Base-by-base conservation (phyloP, 371 early-diverging fungal species). In the Saksenaea oblongispora region DNA sequence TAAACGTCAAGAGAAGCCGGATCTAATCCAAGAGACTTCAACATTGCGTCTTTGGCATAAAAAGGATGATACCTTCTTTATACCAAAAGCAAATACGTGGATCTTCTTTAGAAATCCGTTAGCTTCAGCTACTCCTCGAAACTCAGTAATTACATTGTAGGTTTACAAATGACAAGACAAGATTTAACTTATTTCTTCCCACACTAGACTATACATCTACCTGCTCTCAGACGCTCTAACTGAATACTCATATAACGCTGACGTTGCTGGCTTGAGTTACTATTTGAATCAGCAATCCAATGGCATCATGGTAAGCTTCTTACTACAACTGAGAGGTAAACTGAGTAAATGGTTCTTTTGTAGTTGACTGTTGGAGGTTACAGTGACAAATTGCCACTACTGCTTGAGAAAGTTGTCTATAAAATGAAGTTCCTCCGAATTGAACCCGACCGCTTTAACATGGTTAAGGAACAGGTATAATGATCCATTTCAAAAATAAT, bases 41-140 rank as follows among this genome's bases (percentile, higher is more conserved):
- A 65, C 86, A 11, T 70, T 78, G 7, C 86, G 94, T 39, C 69
- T 96, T 42, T 97, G 98, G 98, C 89, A 93, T 69, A 95, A 96
- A 74, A 89, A 90, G 65, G 96, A 96, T 71, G 95, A 95, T 71
- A 87, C 86, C 3, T 97, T 95, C 72, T 88, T 79, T 83, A 84
- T 91, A 2, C 94, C 94, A 34, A 92, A 92, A 55, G 86, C 88
- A 35, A 79, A 79, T 54, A 68, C 82, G 13, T 80, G 76, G 73
- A 75, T 89, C 15, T 59, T 70, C 26, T 68, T 86, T 28, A 74
- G 80, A 54, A 87, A 83, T 41, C 89, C 91, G 15, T 64, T 80
- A 34, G 75, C 78, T 0, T 80, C 84, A 70, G 79, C 76, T 28
- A 81, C 86, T 15, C 87, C 89, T 54, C 71, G 82, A 35, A 71